Conservation (phyloP, 352 stramenopile species). For the Phytophthora chlamydospora region DNA sequence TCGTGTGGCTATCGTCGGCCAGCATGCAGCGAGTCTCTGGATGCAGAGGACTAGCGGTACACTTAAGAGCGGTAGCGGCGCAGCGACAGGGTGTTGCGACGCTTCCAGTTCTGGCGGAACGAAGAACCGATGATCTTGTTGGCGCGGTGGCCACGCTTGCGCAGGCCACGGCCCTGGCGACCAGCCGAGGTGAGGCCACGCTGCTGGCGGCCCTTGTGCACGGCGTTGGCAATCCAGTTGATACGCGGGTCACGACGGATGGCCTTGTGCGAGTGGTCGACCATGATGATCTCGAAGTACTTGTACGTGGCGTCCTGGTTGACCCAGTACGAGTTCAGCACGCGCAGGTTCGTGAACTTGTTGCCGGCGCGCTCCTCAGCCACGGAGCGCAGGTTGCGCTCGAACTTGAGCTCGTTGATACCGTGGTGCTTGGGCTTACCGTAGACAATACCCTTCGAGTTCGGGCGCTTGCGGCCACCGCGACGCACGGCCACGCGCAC, state of each 20-base stretch:
- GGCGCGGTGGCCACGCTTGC: slow-evolving; percentile 98
- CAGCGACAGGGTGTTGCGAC: slow-evolving; percentile 98
- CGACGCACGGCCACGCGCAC: slow-evolving; percentile 97
- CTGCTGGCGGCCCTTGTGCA: slow-evolving; percentile 99
- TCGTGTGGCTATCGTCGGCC: slow-evolving; percentile 24
- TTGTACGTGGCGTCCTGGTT: slow-evolving; percentile 99
- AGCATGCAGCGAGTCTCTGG: slow-evolving; percentile 35
- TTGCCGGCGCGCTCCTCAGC: slow-evolving; percentile 98
- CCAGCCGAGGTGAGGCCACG: slow-evolving; percentile 98
- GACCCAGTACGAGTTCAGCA: slow-evolving; percentile 99
- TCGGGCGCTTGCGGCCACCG: slow-evolving; percentile 98
- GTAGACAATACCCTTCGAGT: slow-evolving; percentile 99
- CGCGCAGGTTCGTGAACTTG: slow-evolving; percentile 98
- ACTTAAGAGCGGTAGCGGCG: slow-evolving; percentile 97
- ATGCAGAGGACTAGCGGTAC: slow-evolving; percentile 32
- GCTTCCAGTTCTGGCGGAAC: slow-evolving; percentile 97
- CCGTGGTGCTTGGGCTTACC: slow-evolving; percentile 99
- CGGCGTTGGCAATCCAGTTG: slow-evolving; percentile 99
- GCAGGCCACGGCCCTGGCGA: slow-evolving; percentile 96
- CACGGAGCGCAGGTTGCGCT: slow-evolving; percentile 97
- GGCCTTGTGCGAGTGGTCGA: slow-evolving; percentile 97
- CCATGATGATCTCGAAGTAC: slow-evolving; percentile 99
- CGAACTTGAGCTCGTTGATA: slow-evolving; percentile 99
- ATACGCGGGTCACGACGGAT: slow-evolving; percentile 99
- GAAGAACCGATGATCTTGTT: slow-evolving; percentile 99